Conservation (phyloP, 2,329 filamentous ascomycete species). For the Penicillium brevicompactum region DNA sequence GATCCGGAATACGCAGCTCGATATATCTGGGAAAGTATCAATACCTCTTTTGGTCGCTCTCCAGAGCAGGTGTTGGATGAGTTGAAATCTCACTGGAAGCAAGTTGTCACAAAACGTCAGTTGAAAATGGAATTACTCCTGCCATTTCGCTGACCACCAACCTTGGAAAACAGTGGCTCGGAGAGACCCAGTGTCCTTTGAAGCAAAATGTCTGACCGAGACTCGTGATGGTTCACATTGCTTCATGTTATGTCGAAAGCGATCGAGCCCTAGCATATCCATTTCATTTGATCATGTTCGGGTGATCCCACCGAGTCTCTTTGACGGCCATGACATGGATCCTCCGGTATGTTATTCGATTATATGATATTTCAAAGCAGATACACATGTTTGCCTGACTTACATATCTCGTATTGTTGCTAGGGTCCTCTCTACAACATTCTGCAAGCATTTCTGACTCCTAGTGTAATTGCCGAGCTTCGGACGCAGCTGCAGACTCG, state of each 20-base stretch:
- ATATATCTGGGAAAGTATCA: constrained; percentile 2
- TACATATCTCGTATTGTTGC: neutral
- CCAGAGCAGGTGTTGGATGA: neutral
- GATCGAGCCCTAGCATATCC: neutral
- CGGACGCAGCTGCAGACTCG: neutral
- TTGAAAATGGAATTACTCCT: too few relatives aligned
- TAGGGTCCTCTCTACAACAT: constrained; percentile 6
- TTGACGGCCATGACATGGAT: constrained; percentile 8
- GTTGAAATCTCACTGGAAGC: constrained; percentile 4
- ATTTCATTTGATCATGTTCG: constrained; percentile 7
- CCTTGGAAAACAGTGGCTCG: neutral
- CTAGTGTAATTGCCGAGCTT: neutral
- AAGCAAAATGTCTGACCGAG: constrained; percentile 1
- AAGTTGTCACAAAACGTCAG: neutral
- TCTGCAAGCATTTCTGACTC: constrained; percentile 5
- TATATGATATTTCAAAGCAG: too few relatives aligned
- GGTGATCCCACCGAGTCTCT: constrained; percentile 8
- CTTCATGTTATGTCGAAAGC: neutral
- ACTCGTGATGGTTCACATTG: neutral
- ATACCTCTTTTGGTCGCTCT: neutral
- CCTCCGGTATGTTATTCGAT: neutral
- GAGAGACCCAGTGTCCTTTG: neutral
- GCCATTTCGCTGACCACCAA: neutral
- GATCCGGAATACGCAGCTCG: constrained; percentile 3
- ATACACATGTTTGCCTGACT: neutral